Conservation (phyloP, 2,329 filamentous ascomycete species). For the Exophiala viscosa region DNA sequence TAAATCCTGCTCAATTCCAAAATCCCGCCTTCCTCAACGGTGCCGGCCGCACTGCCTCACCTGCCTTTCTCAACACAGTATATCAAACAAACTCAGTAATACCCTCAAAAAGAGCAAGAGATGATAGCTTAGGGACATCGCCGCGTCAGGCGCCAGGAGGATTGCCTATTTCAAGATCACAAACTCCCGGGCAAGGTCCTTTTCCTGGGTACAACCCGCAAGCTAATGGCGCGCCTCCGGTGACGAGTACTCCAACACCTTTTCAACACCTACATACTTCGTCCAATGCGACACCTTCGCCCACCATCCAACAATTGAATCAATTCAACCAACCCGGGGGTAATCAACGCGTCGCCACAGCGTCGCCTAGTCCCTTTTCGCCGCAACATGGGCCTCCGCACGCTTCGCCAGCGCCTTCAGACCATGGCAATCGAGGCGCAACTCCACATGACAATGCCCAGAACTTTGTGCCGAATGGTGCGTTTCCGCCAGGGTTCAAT, state of each 20-base stretch:
- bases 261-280: conserved; percentile 83
- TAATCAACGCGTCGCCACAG: conserved; percentile 79
- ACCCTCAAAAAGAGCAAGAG: conserved; percentile 80
- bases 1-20: conserved; percentile 53
- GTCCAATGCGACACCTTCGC: conserved; percentile 82
- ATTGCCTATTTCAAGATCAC: conserved; percentile 78
- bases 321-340: conserved; percentile 60
- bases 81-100: conserved; percentile 84
- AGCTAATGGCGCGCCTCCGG: conserved; percentile 59
- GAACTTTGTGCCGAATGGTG: conserved; percentile 55
- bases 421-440: conserved; percentile 61
- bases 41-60: conserved; percentile 76
- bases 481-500: conserved; percentile 39
- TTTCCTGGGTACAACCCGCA: conserved; percentile 68
- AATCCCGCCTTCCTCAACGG: conserved; percentile 70
- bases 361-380: conserved; percentile 87
- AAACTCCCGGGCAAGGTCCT: conserved; percentile 78
- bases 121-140: conserved; percentile 80
- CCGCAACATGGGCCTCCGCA: conserved; percentile 71
- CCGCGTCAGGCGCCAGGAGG: conserved; percentile 72
- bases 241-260: conserved; percentile 59
- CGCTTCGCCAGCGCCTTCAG: conserved; percentile 71
- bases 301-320: conserved; percentile 77
- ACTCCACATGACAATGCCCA: conserved; percentile 67
- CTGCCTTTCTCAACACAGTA: conserved; percentile 70